Conservation (phyloP, 495 filamentous ascomycete species). For the Parathielavia appendiculata region DNA sequence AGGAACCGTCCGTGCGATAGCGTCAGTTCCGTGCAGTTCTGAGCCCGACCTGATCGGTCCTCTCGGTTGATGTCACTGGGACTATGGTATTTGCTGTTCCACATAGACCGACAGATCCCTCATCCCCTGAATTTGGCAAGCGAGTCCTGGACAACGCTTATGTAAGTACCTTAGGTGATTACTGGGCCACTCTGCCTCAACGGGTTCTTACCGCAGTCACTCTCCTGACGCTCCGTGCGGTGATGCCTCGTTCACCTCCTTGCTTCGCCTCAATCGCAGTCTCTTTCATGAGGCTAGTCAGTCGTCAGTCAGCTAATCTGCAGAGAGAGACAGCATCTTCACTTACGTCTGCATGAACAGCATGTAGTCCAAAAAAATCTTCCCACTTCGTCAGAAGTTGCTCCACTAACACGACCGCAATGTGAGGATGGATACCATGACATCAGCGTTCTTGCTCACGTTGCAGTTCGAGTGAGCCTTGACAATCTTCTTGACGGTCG, state of each 20-base stretch:
- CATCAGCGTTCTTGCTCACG: slow-evolving; percentile 80
- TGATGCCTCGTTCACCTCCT: slow-evolving; percentile 65
- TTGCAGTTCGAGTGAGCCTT: slow-evolving; percentile 80
- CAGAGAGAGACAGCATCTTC: neutral
- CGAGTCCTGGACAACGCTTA: slow-evolving; percentile 48
- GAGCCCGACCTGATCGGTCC: neutral
- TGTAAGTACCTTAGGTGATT: slow-evolving; percentile 15
- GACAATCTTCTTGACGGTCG: slow-evolving; percentile 78
- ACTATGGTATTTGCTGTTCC: neutral
- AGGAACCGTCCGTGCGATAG: neutral
- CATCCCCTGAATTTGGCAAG: slow-evolving; percentile 75
- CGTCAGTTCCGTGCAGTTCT: neutral
- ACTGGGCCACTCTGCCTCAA: neutral
- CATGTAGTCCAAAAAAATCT: slow-evolving; percentile 88
- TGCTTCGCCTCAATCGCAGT: slow-evolving; percentile 71
- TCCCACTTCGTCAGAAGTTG: slow-evolving; percentile 17
- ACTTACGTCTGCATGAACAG: slow-evolving; percentile 83
- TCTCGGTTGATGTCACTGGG: too few species aligned
- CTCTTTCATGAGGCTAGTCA: slow-evolving; percentile 72
- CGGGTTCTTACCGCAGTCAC: slow-evolving; percentile 60
- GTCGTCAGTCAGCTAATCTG: slow-evolving; percentile 11
- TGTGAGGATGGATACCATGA: slow-evolving; percentile 56
- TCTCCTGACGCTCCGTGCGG: slow-evolving; percentile 67
- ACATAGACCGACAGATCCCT: slow-evolving; percentile 12
- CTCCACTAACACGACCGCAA: slow-evolving; percentile 12